Conservation (phyloP, 1,284 basidiomycete genomes). For the Porogramme epimiltina region DNA sequence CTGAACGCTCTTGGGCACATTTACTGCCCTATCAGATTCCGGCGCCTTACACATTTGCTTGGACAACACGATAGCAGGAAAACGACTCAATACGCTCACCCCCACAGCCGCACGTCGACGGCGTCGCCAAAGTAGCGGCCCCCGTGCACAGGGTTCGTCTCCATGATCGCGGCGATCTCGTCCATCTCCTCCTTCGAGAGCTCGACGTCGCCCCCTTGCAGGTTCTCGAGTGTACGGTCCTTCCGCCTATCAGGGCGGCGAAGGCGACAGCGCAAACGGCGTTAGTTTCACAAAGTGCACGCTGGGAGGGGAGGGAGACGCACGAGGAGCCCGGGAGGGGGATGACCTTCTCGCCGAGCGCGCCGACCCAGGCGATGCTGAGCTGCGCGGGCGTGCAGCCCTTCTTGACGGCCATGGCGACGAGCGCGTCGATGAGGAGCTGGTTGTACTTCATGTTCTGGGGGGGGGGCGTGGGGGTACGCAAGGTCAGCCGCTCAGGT, state of each 20-base stretch:
- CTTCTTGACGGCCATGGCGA: conserved; percentile 44
- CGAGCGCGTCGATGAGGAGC: conserved; percentile 6
- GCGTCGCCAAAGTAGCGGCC: conserved; percentile 26
- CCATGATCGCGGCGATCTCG: conserved; percentile 33
- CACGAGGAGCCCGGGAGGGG: conserved; percentile 57
- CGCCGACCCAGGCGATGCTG: conserved; percentile 61
- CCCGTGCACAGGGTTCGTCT: conserved; percentile 27
- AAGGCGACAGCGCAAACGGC: too few relatives aligned
- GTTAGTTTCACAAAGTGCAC: too few relatives aligned
- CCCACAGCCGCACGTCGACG: conserved; percentile 25
- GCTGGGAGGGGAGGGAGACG: conserved; percentile 17
- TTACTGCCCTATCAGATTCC: too few relatives aligned
- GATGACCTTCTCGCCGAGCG: conserved; percentile 47
- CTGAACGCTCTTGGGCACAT: too few relatives aligned
- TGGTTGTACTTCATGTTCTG: conserved; percentile 11
- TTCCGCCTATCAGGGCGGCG: conserved; percentile 21
- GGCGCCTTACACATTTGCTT: too few relatives aligned
- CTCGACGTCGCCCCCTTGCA: conserved; percentile 41
- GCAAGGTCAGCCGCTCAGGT: neutral
- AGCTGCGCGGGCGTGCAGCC: conserved; percentile 57
- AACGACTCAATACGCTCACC: too few relatives aligned
- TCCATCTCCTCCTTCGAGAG: conserved; percentile 41
- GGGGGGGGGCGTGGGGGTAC: neutral
- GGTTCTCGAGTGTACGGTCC: conserved; percentile 47
- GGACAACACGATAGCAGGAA: too few relatives aligned